Base-by-base conservation (phyloP, 1,139 yeast species). In the Saccharomyces hybrid region DNA sequence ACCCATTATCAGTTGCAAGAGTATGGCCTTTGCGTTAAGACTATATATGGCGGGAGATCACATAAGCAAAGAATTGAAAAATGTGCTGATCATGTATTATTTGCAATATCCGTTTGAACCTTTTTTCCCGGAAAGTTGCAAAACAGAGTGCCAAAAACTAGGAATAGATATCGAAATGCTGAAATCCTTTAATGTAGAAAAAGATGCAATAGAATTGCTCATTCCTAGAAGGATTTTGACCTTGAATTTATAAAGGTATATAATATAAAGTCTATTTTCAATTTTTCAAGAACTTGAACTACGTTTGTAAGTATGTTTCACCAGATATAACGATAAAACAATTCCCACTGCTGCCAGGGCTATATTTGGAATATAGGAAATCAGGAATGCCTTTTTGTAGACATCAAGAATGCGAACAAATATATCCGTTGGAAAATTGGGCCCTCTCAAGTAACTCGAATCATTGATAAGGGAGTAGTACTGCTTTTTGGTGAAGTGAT, bases 371-470 rank as follows among this genome's bases (percentile, higher is more conserved):
- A 60, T 28, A 52, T 61, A 69, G 6, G 72, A 67, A 14, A 60
- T 54, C 20, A 66, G 48, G 50, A 68, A 64, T 8, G 70, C 59
- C 5, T 51, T 42, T 38, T 59, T 63, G 57, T 68, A 70, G n/a
- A 69, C 59, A 5, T 57, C 51, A 25, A 70, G 53, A 26, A 70
- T 57, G 2, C 56, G 57, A 1, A 41, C 44, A 13, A 61, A 52
- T 30, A 63, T 63, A 1, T 60, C 46, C 1, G 56, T 52, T 14
- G 72, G 70, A 50, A 74, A 68, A 13, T 58, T 58, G 0, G 72
- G 70, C 13, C 62, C 52, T 56, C 77, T 66, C 41, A 75, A 60
- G 53, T 66, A 72, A 49, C 69, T 65, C 4, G 75, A 65, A 57
- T 73, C 74, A 14, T 63, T 61, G 9, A 71, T 51, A 49, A 75